Evolutionary conservation across 345 rosid genomes (phyloP).

Genomic region (Mercurialis annua): DNA sequence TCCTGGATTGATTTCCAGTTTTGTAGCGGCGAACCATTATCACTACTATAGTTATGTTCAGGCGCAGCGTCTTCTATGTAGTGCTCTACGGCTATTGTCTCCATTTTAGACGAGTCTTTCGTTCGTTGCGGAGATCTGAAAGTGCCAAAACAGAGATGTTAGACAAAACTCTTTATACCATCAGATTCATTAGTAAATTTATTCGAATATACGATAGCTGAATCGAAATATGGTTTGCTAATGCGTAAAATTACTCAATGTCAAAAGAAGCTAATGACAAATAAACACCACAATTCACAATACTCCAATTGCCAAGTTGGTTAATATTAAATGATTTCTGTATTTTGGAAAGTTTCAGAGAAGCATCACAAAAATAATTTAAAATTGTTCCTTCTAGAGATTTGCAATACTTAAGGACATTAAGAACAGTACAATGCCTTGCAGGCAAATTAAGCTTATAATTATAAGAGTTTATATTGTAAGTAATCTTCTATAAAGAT

Average conservation of each 20-base stretch:
- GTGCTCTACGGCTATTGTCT: conserved; percentile 27
- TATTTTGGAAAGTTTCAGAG: background rate
- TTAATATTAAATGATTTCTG: background rate
- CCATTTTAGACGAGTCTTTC: background rate
- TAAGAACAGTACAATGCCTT: background rate
- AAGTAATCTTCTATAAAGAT: background rate
- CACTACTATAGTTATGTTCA: background rate
- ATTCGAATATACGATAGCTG: background rate
- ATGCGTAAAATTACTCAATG: background rate
- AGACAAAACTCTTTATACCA: background rate
- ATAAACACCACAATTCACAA: background rate
- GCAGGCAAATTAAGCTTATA: background rate
- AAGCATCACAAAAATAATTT: background rate
- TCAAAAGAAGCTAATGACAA: background rate
- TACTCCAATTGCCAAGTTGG: background rate
- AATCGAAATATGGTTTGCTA: background rate
- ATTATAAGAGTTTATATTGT: background rate
- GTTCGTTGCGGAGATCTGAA: conserved; percentile 20
- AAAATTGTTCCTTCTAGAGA: background rate
- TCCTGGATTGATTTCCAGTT: conserved; percentile 22
- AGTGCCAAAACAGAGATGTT: background rate
- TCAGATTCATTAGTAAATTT: background rate
- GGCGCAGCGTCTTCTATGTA: conserved; percentile 12
- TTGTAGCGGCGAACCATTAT: conserved; percentile 9
- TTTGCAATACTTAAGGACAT: background rate